phyloP scores from a whole-genome alignment of 257 asterid species.

The Solanum pimpinellifolium region DNA sequence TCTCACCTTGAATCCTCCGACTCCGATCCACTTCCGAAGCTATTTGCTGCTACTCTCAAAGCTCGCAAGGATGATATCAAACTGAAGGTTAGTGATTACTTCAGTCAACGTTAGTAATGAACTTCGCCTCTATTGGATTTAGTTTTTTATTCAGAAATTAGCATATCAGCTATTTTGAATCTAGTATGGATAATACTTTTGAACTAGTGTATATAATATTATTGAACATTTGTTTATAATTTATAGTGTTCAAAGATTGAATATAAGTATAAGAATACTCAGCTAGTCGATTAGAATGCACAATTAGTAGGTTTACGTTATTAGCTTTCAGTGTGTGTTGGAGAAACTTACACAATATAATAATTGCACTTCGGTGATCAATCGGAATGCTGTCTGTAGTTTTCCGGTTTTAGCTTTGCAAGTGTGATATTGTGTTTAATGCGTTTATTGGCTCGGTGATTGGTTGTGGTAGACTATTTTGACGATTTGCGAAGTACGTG shows the following conservation, averaged over 20 bases:
- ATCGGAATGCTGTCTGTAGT: not conserved
- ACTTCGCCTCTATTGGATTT: not conserved
- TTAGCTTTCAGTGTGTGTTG: not conserved
- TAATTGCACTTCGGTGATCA: not conserved
- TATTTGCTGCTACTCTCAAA: constrained; percentile 43
- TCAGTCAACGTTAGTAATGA: not conserved
- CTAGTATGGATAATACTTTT: not conserved
- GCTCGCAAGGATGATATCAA: constrained; percentile 52
- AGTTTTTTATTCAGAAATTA: not conserved
- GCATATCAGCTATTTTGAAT: not conserved
- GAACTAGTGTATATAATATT: not conserved
- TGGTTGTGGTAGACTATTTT: constrained; percentile 52
- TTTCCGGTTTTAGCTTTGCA: not conserved
- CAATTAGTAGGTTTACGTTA: not conserved
- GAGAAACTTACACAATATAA: not conserved
- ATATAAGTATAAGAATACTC: not conserved
- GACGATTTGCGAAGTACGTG: constrained; percentile 75
- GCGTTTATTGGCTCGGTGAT: constrained; percentile 1
- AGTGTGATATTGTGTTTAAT: not conserved
- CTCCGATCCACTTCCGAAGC: constrained; percentile 80
- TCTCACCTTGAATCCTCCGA: constrained; percentile 66
- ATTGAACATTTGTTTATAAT: not conserved
- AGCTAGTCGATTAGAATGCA: not conserved
- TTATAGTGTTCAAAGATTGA: not conserved
- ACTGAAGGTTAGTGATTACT: constrained; percentile 31